Conservation (phyloP, 2,329 filamentous ascomycete genomes). For the Ophiocordyceps unilateralis region DNA sequence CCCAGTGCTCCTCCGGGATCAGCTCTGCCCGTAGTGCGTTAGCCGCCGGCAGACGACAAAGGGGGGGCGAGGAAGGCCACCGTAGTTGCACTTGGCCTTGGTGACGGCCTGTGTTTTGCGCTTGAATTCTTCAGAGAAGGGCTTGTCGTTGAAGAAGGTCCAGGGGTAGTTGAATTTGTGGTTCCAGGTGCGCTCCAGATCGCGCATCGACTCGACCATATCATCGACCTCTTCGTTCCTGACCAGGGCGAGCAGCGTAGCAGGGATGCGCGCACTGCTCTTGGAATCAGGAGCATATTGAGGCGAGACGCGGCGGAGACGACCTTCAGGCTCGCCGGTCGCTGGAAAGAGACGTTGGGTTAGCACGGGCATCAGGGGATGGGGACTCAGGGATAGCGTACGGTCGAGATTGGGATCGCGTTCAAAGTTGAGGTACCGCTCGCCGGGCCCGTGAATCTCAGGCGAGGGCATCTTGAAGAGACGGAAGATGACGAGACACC, state of each 20-base stretch:
- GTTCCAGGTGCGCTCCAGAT: conserved; percentile 93
- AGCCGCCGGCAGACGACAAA: neutral
- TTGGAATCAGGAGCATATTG: conserved; percentile 63
- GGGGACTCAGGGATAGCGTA: conserved; percentile 25
- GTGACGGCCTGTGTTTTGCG: conserved; percentile 60
- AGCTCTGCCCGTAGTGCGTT: conserved; percentile 36
- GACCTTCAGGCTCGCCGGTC: conserved; percentile 67
- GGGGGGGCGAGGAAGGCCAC: conserved; percentile 26
- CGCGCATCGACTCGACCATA: conserved; percentile 74
- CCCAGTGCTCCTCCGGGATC: conserved; percentile 93
- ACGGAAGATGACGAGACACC: conserved; percentile 65
- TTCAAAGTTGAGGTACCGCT: conserved; percentile 40
- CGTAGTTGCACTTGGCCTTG: conserved; percentile 75
- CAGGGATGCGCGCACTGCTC: conserved; percentile 74
- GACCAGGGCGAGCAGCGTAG: conserved; percentile 80
- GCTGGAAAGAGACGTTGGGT: too few species aligned
- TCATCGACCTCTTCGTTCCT: conserved; percentile 77
- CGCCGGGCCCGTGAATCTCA: conserved; percentile 20
- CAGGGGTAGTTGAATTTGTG: conserved; percentile 98
- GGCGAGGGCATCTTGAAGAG: conserved; percentile 42
- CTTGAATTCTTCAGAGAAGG: conserved; percentile 90
- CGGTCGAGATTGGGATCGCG: conserved; percentile 77
- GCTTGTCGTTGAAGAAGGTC: conserved; percentile 97
- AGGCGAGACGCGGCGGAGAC: conserved; percentile 53
- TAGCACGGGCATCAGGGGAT: too few species aligned